Evolutionary conservation across 2,329 filamentous ascomycete species (phyloP), one percentile per base, ranked within the genome.

Genomic region (Exophiala oligosperma): DNA sequence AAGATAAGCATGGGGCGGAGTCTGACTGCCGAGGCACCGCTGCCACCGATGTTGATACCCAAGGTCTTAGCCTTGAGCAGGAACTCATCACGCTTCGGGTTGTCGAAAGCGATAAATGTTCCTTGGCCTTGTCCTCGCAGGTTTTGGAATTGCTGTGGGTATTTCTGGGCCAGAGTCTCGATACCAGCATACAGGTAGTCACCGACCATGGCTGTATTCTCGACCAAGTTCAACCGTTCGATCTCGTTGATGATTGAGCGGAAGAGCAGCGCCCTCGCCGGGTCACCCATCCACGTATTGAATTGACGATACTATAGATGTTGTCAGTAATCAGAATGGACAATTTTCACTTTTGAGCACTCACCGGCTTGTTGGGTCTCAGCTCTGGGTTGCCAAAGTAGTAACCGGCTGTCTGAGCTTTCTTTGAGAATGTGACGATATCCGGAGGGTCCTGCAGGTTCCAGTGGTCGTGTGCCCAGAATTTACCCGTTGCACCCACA

Each of bases 391-490:
- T 88, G 61, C 88, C 88, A 72, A 87, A 96, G 82, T 94, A 96
- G 82, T 93, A 96, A 35, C 92, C 92, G 5, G 92, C 92, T 1
- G 92, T 90, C 78, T 96, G 92, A 2, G 92, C 92, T 82, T 96
- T 96, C 82, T 96, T 96, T 71, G 86, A 90, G 79, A 96, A 96
- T 58, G 92, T 96, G 46, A 96, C 92, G 81, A 96, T 94, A 79
- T 96, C 92, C 0, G 92, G 92, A 7, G 92, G 90, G 37, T 85
- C 78, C 50, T 81, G 71, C 44, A 96, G 83, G 73, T 89, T 83
- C 92, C 92, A 96, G 85, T 96, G 92, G 69, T 96, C 91, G 79
- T 96, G 92, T 7, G 92, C 92, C 92, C 92, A 96, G 85, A 96
- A 96, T 74, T 90, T 92, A 68, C 92, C 92, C 0, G 92, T 96